Conservation (phyloP, 2,329 filamentous ascomycete genomes). For the Calcarisporium arbuscula region DNA sequence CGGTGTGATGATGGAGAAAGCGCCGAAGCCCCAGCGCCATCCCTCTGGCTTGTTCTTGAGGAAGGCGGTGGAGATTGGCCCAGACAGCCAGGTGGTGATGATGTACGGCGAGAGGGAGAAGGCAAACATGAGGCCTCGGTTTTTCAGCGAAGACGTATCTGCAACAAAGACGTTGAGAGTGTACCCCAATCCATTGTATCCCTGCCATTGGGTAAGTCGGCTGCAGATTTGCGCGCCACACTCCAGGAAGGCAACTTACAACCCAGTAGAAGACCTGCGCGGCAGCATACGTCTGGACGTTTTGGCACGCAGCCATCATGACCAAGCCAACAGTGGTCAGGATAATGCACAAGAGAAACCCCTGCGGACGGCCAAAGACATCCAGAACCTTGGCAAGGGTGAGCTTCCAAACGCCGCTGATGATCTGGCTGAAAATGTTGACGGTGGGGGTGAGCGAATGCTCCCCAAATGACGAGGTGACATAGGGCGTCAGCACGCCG, state of each 20-base stretch:
- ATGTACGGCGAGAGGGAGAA: slow-evolving; percentile 28
- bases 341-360: slow-evolving; percentile 23
- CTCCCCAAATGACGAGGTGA: slow-evolving; percentile 27
- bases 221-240: neutral
- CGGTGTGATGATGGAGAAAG: slow-evolving; percentile 52
- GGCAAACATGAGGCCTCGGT: slow-evolving; percentile 24
- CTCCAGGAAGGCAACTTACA: slow-evolving; percentile 34
- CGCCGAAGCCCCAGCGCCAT: slow-evolving; percentile 40
- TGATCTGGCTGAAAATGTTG: slow-evolving; percentile 34
- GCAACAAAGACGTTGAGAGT: slow-evolving; percentile 24
- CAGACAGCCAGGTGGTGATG: slow-evolving; percentile 26
- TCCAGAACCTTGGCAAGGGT: slow-evolving; percentile 32
- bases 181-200: slow-evolving; percentile 20
- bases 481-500: slow-evolving; percentile 24
- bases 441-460: slow-evolving; percentile 28
- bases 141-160: slow-evolving; percentile 23
- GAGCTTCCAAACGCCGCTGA: slow-evolving; percentile 20
- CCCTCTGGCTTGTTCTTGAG: slow-evolving; percentile 21
- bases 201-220: neutral
- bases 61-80: slow-evolving; percentile 18
- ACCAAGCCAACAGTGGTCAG: slow-evolving; percentile 38
- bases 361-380: slow-evolving; percentile 30
- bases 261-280: slow-evolving; percentile 49
- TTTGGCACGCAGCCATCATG: slow-evolving; percentile 51
- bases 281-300: slow-evolving; percentile 37